A percentile compares a stretch with the other conserved stretches of the same genome.
phyloP scores from a whole-genome alignment of 2,329 filamentous ascomycete species.

The Cryphonectria nitschkei region DNA sequence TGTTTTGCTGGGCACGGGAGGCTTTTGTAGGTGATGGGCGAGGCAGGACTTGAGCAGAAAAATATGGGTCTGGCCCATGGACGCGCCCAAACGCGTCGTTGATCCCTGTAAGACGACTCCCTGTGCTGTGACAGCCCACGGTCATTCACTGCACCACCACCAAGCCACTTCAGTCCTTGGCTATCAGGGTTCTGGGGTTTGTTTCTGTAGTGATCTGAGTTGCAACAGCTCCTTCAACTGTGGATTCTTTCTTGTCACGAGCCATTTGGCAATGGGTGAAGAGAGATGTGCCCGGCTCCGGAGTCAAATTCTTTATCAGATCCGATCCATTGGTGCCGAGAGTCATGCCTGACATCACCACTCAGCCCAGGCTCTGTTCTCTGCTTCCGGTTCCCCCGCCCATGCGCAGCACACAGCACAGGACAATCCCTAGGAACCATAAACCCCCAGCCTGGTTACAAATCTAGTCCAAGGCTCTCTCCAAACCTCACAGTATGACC shows the following conservation, averaged over 20 bases:
- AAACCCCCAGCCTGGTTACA: not conserved
- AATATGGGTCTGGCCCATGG: conserved; percentile 2
- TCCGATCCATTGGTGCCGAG: conserved; percentile 1
- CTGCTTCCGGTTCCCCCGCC: not conserved
- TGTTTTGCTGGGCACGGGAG: conserved; percentile 14
- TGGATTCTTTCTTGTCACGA: conserved; percentile 2
- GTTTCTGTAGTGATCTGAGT: not conserved
- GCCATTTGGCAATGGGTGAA: not conserved
- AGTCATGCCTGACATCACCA: conserved; percentile 18
- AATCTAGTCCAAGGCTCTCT: not conserved
- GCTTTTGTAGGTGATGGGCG: conserved; percentile 23
- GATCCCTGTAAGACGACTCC: conserved; percentile 8
- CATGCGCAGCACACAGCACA: not conserved
- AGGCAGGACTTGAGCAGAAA: not conserved
- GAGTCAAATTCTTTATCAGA: conserved; percentile 22
- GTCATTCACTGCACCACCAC: conserved; percentile 14
- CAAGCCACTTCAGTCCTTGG: conserved; percentile 17
- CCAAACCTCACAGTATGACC: not conserved
- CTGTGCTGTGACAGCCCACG: not conserved
- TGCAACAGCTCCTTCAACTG: conserved; percentile 1
- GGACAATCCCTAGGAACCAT: not conserved
- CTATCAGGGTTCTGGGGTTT: not conserved
- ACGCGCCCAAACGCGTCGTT: conserved; percentile 12
- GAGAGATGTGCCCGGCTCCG: not conserved
- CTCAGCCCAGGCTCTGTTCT: not conserved